These are phyloP conservation scores for Thoreauomyces humboldtii DNA, from an alignment of 192 early-diverging fungal genomes.

Conservation along the genomic window DNA sequence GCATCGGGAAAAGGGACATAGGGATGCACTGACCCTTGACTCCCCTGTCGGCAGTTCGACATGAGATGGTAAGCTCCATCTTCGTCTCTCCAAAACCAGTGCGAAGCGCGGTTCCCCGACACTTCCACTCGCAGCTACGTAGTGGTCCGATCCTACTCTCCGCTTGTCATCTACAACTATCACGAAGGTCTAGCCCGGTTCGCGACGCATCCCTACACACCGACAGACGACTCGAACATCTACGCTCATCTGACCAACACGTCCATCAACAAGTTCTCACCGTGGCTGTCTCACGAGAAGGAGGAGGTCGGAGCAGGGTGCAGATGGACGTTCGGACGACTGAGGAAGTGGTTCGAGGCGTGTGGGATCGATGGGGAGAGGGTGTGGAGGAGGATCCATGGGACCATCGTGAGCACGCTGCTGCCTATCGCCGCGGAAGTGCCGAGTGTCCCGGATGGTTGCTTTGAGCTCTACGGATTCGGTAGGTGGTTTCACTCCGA, in stretches of 20 bases:
- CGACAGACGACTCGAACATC: conserved; percentile 11
- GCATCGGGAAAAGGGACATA: background rate
- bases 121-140: conserved; percentile 37
- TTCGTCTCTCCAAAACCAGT: background rate
- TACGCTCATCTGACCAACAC: conserved; percentile 55
- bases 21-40: no score
- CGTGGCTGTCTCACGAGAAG: conserved; percentile 34
- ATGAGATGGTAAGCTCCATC: conserved; percentile 43
- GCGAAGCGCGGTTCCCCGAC: background rate
- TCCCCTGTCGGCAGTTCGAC: conserved; percentile 42
- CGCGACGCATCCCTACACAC: conserved; percentile 31
- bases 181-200: conserved; percentile 46
- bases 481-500: conserved; percentile 20
- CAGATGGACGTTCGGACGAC: conserved; percentile 37
- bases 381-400: conserved; percentile 29
- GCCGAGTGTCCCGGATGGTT: conserved; percentile 12
- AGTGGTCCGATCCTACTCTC: conserved; percentile 39
- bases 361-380: background rate
- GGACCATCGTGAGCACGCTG: conserved; percentile 37
- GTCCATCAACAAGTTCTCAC: conserved; percentile 51
- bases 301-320: conserved; percentile 44
- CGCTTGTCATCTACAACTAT: conserved; percentile 42
- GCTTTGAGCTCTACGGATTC: conserved; percentile 55
- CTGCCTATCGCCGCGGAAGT: conserved; percentile 37
- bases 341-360: conserved; percentile 28